Evolutionary conservation across 148 eudicot species (phyloP).

Genomic region (Talinum fruticosum): DNA sequence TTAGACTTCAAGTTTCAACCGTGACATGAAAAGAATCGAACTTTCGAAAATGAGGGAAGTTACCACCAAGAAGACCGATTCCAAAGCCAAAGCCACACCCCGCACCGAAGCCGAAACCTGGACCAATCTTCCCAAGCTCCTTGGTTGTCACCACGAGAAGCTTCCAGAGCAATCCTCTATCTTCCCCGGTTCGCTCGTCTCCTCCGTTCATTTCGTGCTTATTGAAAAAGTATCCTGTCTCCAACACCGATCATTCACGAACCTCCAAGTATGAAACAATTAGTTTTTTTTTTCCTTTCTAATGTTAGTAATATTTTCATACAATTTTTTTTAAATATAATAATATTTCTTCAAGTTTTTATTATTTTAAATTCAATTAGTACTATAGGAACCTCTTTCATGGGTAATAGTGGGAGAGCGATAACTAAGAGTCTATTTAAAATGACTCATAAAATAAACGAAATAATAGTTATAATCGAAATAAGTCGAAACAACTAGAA

Average conservation of each 20-base stretch:
- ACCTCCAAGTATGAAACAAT: not conserved
- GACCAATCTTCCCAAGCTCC: conserved; percentile 60
- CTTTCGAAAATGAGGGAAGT: too few species aligned
- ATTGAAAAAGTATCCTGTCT: not conserved
- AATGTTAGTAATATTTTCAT: too few species aligned
- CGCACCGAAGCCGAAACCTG: conserved; percentile 55
- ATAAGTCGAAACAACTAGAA: too few species aligned
- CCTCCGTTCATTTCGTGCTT: conserved; percentile 8
- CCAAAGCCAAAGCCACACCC: conserved; percentile 65
- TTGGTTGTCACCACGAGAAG: conserved; percentile 44
- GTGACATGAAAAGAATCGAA: not conserved
- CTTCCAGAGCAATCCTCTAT: conserved; percentile 63
- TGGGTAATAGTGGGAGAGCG: too few species aligned
- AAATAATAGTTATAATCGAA: too few species aligned
- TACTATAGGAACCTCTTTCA: too few species aligned
- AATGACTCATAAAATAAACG: too few species aligned
- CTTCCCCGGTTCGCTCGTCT: conserved; percentile 28
- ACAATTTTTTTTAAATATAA: too few species aligned
- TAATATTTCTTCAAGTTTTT: too few species aligned
- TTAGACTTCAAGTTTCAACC: not conserved
- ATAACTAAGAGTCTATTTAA: too few species aligned
- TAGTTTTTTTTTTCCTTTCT: too few species aligned
- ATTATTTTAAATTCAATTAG: too few species aligned
- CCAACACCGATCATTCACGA: not conserved
- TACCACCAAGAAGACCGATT: conserved; percentile 67